Conservation (phyloP, 257 asterid species). For the Datura wrightii region DNA sequence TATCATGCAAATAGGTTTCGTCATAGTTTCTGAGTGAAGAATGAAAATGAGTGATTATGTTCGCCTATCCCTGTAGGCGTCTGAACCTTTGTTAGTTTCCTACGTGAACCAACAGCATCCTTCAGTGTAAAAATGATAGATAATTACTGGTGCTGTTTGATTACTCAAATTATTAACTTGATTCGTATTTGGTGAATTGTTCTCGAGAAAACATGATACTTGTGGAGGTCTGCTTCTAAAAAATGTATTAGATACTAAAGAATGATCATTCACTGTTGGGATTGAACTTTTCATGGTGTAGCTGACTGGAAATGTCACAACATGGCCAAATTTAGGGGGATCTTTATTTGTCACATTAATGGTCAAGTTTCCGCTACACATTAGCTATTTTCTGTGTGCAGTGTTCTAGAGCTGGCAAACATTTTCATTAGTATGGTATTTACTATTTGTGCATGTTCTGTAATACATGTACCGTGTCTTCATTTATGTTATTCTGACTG, state of each 20-base stretch:
- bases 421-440: background rate
- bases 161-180: conserved; percentile 23
- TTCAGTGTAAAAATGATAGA: background rate
- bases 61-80: background rate
- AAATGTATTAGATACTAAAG: background rate
- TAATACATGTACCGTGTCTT: background rate
- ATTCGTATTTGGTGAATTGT: background rate
- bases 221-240: conserved; percentile 9
- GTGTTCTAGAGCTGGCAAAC: background rate
- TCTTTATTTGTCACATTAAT: background rate
- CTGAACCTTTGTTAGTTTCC: background rate
- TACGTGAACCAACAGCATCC: background rate
- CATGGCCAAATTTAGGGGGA: background rate
- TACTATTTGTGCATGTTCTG: background rate
- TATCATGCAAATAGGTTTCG: background rate
- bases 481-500: conserved; percentile 13
- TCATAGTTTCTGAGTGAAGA: background rate
- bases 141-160: conserved; percentile 2
- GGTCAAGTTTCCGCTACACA: background rate
- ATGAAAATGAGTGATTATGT: background rate
- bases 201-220: background rate
- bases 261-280: background rate
- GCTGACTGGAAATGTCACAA: background rate
- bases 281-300: background rate
- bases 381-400: background rate